These are phyloP conservation scores for Botrytis squamosa DNA, from an alignment of 2,329 filamentous ascomycete species.

Conservation along the genomic window DNA sequence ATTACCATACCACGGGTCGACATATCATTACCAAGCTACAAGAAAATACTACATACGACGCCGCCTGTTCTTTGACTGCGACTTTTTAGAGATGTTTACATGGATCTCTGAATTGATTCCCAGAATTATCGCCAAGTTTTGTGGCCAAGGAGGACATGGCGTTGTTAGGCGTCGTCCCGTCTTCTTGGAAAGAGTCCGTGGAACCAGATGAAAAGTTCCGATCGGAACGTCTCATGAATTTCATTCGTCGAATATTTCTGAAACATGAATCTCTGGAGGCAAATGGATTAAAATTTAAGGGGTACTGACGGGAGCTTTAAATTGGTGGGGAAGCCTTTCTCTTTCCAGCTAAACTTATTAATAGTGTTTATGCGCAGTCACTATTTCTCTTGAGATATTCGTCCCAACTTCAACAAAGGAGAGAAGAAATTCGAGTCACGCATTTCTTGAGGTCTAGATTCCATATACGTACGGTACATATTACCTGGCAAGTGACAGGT, in stretches of 20 bases:
- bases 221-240: neutral
- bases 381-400: neutral
- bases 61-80: constrained; percentile 15
- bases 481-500: neutral
- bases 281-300: constrained; percentile 2
- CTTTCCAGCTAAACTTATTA: neutral
- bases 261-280: neutral
- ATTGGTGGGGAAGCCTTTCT: neutral
- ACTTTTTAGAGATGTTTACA: neutral
- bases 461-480: neutral
- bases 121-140: neutral
- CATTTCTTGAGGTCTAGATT: neutral
- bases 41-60: neutral
- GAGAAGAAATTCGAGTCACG: neutral
- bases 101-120: neutral
- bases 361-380: neutral
- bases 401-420: neutral
- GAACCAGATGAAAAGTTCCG: neutral
- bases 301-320: neutral
- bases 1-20: neutral
- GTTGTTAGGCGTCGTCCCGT: constrained; percentile 5
- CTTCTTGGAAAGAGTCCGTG: constrained; percentile 3
- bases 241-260: neutral
- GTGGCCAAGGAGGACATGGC: neutral
- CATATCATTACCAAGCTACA: neutral